Evolutionary conservation across 495 filamentous ascomycete species (phyloP).

Genomic region (Glarea lozoyensis): DNA sequence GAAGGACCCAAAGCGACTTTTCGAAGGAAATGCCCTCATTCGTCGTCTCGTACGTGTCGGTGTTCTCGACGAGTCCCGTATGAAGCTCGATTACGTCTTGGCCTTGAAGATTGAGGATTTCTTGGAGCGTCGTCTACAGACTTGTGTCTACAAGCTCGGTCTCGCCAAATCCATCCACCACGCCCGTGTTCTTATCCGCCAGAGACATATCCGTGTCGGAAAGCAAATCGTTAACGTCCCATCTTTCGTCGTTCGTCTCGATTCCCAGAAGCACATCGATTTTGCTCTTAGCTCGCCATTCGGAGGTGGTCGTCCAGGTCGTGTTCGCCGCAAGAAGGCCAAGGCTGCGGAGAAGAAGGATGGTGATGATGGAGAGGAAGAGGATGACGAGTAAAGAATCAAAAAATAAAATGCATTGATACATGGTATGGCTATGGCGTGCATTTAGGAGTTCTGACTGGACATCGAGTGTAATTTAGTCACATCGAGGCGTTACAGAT

Average conservation of each 20-base stretch:
- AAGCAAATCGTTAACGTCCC: slow-evolving; percentile 99
- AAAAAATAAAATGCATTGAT: slow-evolving; percentile 22
- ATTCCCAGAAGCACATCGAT: slow-evolving; percentile 99
- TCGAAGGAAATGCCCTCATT: slow-evolving; percentile 99
- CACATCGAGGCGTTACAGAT: slow-evolving; percentile 14
- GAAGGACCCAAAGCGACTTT: slow-evolving; percentile 99
- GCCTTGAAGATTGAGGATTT: slow-evolving; percentile 98
- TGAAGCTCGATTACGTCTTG: slow-evolving; percentile 99
- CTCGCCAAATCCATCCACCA: slow-evolving; percentile 99
- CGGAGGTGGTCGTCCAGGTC: slow-evolving; percentile 91
- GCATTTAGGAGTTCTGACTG: slow-evolving; percentile 8
- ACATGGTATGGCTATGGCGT: slow-evolving; percentile 5
- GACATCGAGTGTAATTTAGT: slow-evolving; percentile 10
- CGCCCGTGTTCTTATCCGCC: slow-evolving; percentile 97
- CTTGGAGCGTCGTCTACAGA: slow-evolving; percentile 98
- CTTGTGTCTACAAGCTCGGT: slow-evolving; percentile 99
- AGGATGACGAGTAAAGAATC: slow-evolving; percentile 68
- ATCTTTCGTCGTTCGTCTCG: slow-evolving; percentile 97
- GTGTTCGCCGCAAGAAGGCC: slow-evolving; percentile 98
- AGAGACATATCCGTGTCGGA: slow-evolving; percentile 98
- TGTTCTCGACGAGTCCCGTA: slow-evolving; percentile 99
- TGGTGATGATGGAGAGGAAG: slow-evolving; percentile 75
- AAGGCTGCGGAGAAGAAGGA: slow-evolving; percentile 88
- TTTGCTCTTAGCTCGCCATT: slow-evolving; percentile 96
- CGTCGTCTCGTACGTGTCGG: slow-evolving; percentile 98